Percentiles rank a stretch among this genome's conserved stretches.
phyloP scores from a whole-genome alignment of 2,329 filamentous ascomycete species.

The Aspergillus tubingensis region DNA sequence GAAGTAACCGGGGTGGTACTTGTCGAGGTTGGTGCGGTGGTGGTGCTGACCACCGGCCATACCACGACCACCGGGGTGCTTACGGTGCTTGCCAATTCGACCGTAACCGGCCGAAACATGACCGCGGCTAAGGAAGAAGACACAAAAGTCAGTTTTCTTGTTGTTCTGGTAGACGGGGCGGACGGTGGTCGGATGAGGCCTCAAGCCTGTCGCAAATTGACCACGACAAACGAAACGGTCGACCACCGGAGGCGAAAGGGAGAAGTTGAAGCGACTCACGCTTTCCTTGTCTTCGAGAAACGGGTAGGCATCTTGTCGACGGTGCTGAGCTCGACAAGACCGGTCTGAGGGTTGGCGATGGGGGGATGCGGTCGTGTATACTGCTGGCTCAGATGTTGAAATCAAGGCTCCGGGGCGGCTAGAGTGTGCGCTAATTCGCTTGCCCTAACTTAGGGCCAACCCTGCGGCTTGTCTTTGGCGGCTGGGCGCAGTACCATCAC shows the following conservation, averaged over 20 bases:
- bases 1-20: constrained; percentile 99
- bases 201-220: constrained; percentile 13
- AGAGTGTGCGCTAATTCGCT: constrained; percentile 45
- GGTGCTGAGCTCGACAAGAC: constrained; percentile 44
- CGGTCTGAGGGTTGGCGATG: constrained; percentile 40
- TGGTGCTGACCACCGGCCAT: constrained; percentile 99
- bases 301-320: constrained; percentile 55
- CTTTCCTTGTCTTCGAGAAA: constrained; percentile 53
- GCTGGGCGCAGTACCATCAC: background rate
- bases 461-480: constrained; percentile 18
- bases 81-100: constrained; percentile 98
- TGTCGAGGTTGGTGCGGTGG: constrained; percentile 89
- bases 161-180: background rate
- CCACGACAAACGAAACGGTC: constrained; percentile 15
- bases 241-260: constrained; percentile 21
- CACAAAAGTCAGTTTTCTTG: constrained; percentile 18
- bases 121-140: constrained; percentile 68
- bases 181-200: background rate
- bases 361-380: constrained; percentile 34
- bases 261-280: constrained; percentile 41
- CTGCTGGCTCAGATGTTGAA: constrained; percentile 39
- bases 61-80: constrained; percentile 77
- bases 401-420: constrained; percentile 35
- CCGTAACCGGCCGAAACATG: constrained; percentile 98
- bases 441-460: constrained; percentile 38